A percentile compares a stretch with the other conserved stretches of the same genome.
Conservation (phyloP, 1,284 basidiomycete species). For the Cutaneotrichosporon cutaneum region DNA sequence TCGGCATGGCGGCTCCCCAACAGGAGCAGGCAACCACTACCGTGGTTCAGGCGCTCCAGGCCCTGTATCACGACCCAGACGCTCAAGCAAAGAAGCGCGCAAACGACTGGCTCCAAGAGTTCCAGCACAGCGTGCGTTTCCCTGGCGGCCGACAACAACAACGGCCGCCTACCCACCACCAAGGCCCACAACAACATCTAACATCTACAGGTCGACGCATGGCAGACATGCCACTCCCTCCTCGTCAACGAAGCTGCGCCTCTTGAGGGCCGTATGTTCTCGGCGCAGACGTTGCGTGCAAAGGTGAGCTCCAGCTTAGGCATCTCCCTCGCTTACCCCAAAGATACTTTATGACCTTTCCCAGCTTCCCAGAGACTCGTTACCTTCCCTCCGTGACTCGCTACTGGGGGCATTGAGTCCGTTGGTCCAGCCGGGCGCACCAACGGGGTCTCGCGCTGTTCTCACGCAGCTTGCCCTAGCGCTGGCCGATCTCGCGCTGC, state of each 20-base stretch:
- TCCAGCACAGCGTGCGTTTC: slow-evolving; percentile 88
- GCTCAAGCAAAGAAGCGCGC: slow-evolving; percentile 76
- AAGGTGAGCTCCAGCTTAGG: slow-evolving; percentile 63
- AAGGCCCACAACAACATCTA: not conserved
- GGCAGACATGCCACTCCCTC: slow-evolving; percentile 89
- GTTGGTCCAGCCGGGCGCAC: slow-evolving; percentile 56
- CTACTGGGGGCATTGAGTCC: slow-evolving; percentile 72
- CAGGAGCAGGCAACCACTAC: slow-evolving; percentile 32
- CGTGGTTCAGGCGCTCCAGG: slow-evolving; percentile 55
- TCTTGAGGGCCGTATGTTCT: slow-evolving; percentile 82
- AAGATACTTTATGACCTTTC: slow-evolving; percentile 96
- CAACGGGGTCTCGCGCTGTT: slow-evolving; percentile 77
- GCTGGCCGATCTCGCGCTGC: slow-evolving; percentile 84
- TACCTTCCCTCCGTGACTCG: slow-evolving; percentile 81
- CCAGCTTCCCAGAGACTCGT: slow-evolving; percentile 73
- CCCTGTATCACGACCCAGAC: slow-evolving; percentile 66
- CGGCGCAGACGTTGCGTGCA: slow-evolving; percentile 91
- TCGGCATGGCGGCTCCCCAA: slow-evolving; percentile 27
- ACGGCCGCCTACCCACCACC: not conserved
- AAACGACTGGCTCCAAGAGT: slow-evolving; percentile 90
- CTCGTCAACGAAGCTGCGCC: slow-evolving; percentile 78
- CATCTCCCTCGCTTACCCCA: slow-evolving; percentile 9
- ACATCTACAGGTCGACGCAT: slow-evolving; percentile 76
- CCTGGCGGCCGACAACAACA: slow-evolving; percentile 1
- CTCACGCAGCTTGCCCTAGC: slow-evolving; percentile 88